Base-by-base conservation (phyloP, 805 yeast species). In the Nakazawaea pomicola region DNA sequence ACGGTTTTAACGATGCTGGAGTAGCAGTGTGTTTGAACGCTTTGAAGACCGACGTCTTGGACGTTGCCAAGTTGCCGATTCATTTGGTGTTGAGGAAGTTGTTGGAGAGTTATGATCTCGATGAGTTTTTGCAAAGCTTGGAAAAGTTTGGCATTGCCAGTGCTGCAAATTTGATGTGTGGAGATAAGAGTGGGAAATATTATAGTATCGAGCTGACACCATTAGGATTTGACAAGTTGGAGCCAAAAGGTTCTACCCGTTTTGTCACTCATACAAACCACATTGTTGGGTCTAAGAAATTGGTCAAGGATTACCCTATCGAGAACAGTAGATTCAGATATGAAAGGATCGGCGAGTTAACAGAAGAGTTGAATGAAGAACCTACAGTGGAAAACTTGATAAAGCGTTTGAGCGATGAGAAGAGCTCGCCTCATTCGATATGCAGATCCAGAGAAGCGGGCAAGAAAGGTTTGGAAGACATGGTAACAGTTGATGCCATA, bases 1-100 rank as follows among this genome's bases (percentile, higher is more conserved):
- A 60, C 17, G 67, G 66, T 6, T 47, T 60, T 38, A 61, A 61
- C 46, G 49, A 50, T 44, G 44, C 51, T 28, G 61, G 64, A 2
- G 58, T 61, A 12, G 64, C 64, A 4, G 54, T 56, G 4, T 49
- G 55, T 33, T 39, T 61, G 45, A 61, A 61, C 36, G 66, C 65
- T 14, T 49, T 62, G 29, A 41, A 28, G 14, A 3, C 68, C 4
- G 49, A 49, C 30, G 58, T 56, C 3, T 53, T 60, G 8, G 54
- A 52, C 33, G 46, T 48, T 11, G 41, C 50, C 14, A 56, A 57
- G 38, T 49, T 61, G 28, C 71, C 71, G 4, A 52, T 64, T 33
- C 70, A 66, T 43, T 48, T 66, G 34, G 58, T 64, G 1, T 44
- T 66, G 14, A 51, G 71, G 35, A 51, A 54, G 30, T 56, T 60